Evolutionary conservation across 2,329 filamentous ascomycete genomes (phyloP), one percentile per base, ranked within the genome.

Genomic region (Aspergillus pseudoglaucus): DNA sequence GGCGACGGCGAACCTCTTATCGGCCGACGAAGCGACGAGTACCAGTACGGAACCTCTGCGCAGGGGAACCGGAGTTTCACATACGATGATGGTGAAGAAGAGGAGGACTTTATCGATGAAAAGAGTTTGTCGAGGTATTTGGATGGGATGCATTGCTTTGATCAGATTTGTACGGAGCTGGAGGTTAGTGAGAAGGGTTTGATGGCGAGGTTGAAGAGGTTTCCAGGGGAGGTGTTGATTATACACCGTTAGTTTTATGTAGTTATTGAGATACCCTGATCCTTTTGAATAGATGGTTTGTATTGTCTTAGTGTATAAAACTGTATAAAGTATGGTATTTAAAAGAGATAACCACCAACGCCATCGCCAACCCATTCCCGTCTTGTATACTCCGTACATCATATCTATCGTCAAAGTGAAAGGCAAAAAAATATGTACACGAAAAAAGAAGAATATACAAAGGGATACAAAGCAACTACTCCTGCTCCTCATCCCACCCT

Each of bases 401-500:
- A 30, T 25, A n/a, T 42, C 57, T 56, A 12, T 15, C 49, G 15
- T 42, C 14, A 50, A 45, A 48, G 42, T 49, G n/a, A 49, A 35
- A 40, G 47, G 20, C 42, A 4, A 30, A 42, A 48, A 14, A 27
- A 42, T 42, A 6, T 42, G 12, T 27, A 42, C 40, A 25, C 22
- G 9, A 42, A 5, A 25, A 15, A 25, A 22, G 22, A 12, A 27
- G 10, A 43, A 15, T 22, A 37, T 18, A 33, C 10, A 42, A 14
- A 38, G 10, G 22, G 17, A 18, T 39, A 18, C 5, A 39, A 30
- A 14, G 32, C 3, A 33, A 33, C 9, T 15, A 87, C 53, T 90
- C 86, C 52, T 83, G 83, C 57, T 88, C 88, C 58, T 87, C 87
- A 57, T 88, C 88, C 85, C 87, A 91, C 30, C 82, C 80, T 64